Evolutionary conservation across 257 asterid genomes (phyloP).

Genomic region (Primulina tabacum): DNA sequence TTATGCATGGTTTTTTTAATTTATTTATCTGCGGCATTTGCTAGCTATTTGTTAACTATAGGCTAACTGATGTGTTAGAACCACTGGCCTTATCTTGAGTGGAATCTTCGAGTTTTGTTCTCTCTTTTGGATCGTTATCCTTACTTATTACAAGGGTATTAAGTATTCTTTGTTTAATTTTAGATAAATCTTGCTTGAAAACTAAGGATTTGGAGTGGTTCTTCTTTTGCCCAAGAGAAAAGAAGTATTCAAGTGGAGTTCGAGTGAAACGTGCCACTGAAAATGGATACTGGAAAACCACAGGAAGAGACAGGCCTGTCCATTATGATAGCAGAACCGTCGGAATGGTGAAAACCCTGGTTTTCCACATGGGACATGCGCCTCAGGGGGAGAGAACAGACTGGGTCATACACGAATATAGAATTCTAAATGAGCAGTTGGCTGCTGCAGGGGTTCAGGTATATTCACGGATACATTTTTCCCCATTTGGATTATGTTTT

Average conservation of each 20-base stretch:
- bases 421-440: slow-evolving; percentile 43
- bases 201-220: slow-evolving; percentile 83
- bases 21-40: background rate
- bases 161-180: background rate
- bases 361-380: slow-evolving; percentile 74
- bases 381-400: slow-evolving; percentile 74
- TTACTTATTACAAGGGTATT: background rate
- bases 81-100: no score
- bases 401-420: slow-evolving; percentile 81
- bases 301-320: slow-evolving; percentile 67
- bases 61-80: no score
- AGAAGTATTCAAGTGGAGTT: slow-evolving; percentile 67
- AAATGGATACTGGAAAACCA: slow-evolving; percentile 83
- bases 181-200: slow-evolving; percentile 67
- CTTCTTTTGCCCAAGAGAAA: slow-evolving; percentile 88
- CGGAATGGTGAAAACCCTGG: slow-evolving; percentile 72
- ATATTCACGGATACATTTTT: background rate
- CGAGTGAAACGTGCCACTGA: slow-evolving; percentile 83
- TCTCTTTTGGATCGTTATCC: background rate
- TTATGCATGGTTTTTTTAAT: background rate
- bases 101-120: no score
- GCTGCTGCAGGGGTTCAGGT: slow-evolving; percentile 68
- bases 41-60: background rate
- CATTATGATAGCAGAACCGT: slow-evolving; percentile 32
- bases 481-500: background rate